Percentiles rank a stretch among this genome's conserved stretches.
Evolutionary conservation across 495 filamentous ascomycete genomes (phyloP).

Genomic region (Xylaria intraflava): DNA sequence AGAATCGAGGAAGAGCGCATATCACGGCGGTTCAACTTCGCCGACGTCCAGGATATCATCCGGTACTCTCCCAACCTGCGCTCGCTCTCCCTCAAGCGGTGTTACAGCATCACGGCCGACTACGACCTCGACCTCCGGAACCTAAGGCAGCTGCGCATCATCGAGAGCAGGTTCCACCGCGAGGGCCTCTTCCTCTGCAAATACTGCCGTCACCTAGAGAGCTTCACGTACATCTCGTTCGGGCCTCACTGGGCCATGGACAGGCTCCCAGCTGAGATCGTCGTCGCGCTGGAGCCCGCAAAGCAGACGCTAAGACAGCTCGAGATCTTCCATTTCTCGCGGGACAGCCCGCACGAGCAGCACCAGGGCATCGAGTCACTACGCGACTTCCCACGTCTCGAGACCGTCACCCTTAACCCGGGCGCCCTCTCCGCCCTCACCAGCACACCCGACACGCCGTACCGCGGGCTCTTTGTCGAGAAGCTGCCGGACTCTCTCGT

Average conservation of each 20-base stretch:
- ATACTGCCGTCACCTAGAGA: slow-evolving; percentile 13
- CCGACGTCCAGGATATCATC: slow-evolving; percentile 13
- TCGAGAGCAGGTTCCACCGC: slow-evolving; percentile 14
- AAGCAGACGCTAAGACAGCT: slow-evolving; percentile 7
- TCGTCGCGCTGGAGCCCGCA: slow-evolving; percentile 10
- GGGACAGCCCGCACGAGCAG: slow-evolving; percentile 8
- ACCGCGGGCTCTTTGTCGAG: slow-evolving; percentile 8
- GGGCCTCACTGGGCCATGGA: slow-evolving; percentile 13
- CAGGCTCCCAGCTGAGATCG: slow-evolving; percentile 10
- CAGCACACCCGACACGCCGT: background rate
- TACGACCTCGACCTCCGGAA: slow-evolving; percentile 13
- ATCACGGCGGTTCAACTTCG: slow-evolving; percentile 12
- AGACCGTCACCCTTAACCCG: slow-evolving; percentile 9
- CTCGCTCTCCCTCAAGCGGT: slow-evolving; percentile 10
- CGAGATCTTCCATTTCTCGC: slow-evolving; percentile 9
- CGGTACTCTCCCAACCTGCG: slow-evolving; percentile 10
- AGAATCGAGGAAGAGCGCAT: slow-evolving; percentile 12
- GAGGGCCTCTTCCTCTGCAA: slow-evolving; percentile 14
- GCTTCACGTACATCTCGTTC: slow-evolving; percentile 14
- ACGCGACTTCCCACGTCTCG: slow-evolving; percentile 10
- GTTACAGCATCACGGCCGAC: slow-evolving; percentile 13
- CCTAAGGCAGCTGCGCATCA: slow-evolving; percentile 6
- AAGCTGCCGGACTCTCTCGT: slow-evolving; percentile 10
- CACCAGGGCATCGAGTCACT: slow-evolving; percentile 11
- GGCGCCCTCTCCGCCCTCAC: slow-evolving; percentile 1